These are phyloP conservation scores for Hypholoma sublateritium DNA, from an alignment of 768 basidiomycete species.

Conservation along the genomic window DNA sequence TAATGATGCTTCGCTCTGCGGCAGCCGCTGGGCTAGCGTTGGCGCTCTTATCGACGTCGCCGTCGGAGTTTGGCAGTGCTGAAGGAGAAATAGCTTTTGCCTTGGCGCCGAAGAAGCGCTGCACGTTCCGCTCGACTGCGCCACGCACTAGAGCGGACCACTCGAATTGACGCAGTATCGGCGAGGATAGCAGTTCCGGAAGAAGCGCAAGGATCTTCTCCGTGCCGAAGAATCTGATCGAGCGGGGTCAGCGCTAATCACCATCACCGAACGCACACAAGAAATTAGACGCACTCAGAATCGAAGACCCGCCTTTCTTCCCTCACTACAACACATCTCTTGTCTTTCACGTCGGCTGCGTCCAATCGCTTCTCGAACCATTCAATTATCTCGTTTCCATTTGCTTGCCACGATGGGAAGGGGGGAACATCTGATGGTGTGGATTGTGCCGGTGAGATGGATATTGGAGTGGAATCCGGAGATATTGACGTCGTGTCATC, in stretches of 20 bases:
- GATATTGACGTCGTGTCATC: no score
- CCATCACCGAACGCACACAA: not conserved
- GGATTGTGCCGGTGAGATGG: not conserved
- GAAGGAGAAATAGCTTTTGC: no score
- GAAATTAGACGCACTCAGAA: constrained; percentile 37
- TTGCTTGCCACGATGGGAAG: constrained; percentile 30
- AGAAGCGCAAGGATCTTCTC: constrained; percentile 41
- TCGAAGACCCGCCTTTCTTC: constrained; percentile 51
- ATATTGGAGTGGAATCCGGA: no score
- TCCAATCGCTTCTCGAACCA: constrained; percentile 50
- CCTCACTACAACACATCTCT: constrained; percentile 29
- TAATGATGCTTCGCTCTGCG: not conserved
- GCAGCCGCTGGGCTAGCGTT: no score
- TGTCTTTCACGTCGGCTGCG: constrained; percentile 24
- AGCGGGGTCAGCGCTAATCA: not conserved
- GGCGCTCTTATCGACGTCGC: no score
- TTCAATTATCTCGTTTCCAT: constrained; percentile 42
- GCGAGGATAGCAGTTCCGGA: constrained; percentile 42
- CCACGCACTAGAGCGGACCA: constrained; percentile 55
- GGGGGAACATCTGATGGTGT: constrained; percentile 13
- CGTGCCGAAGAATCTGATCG: constrained; percentile 43
- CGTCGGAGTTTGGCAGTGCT: no score
- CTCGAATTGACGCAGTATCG: constrained; percentile 46
- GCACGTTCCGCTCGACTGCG: constrained; percentile 50
- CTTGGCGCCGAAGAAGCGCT: constrained; percentile 31